phyloP scores from a whole-genome alignment of 441 rosid species.

The Omphalea diandra region DNA sequence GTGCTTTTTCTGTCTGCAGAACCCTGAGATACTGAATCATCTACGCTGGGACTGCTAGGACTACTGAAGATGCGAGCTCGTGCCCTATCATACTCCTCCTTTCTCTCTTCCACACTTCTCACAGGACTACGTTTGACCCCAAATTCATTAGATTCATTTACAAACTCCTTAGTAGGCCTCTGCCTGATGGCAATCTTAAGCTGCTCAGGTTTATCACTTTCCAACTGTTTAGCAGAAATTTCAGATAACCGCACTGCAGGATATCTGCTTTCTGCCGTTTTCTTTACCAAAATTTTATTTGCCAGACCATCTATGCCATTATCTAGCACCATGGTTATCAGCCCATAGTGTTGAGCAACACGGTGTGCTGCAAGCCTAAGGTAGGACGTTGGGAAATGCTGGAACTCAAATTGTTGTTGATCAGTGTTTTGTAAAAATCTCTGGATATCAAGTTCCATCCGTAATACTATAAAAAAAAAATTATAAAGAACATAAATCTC shows the following conservation, averaged over 20 bases:
- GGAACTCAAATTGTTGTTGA: constrained; percentile 83
- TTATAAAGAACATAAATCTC: neutral
- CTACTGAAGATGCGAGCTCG: constrained; percentile 86
- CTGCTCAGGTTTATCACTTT: constrained; percentile 55
- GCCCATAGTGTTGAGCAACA: constrained; percentile 93
- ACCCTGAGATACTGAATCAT: constrained; percentile 43
- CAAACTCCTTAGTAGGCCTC: constrained; percentile 54
- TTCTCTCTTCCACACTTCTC: constrained; percentile 92
- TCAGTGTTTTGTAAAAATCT: constrained; percentile 76
- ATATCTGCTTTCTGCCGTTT: constrained; percentile 56
- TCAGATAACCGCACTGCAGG: constrained; percentile 70
- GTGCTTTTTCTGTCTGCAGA: constrained; percentile 37
- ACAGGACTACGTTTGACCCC: constrained; percentile 47
- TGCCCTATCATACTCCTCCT: constrained; percentile 84
- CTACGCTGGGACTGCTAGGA: constrained; percentile 55
- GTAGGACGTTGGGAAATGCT: constrained; percentile 88
- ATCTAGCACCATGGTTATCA: constrained; percentile 72
- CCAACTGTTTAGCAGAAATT: constrained; percentile 65
- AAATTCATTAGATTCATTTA: constrained; percentile 44
- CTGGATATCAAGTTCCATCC: constrained; percentile 92
- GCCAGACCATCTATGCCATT: constrained; percentile 66
- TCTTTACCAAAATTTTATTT: constrained; percentile 59
- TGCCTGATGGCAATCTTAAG: constrained; percentile 74
- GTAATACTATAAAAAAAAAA: too few relatives aligned
- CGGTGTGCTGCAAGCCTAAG: constrained; percentile 97